A percentile compares a stretch with the other conserved stretches of the same genome.
phyloP scores from a whole-genome alignment of 2,329 filamentous ascomycete species.

The Ascocoryne sarcoides region DNA sequence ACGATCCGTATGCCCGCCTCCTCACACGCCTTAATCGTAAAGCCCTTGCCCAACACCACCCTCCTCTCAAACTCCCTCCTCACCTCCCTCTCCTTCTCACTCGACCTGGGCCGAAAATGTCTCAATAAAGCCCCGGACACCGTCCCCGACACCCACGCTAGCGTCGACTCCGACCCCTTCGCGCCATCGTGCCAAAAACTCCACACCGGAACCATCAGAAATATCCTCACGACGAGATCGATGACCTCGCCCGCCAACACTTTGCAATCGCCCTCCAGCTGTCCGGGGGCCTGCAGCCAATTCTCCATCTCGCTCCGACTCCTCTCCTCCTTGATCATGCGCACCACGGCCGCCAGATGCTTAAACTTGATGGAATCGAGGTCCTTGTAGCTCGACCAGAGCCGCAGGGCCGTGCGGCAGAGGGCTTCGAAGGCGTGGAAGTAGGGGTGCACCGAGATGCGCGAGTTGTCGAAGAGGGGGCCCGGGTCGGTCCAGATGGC shows the following conservation, averaged over 20 bases:
- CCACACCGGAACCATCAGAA: slow-evolving; percentile 9
- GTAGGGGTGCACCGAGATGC: slow-evolving; percentile 1
- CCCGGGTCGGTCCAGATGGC: slow-evolving; percentile 5
- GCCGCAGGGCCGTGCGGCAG: slow-evolving; percentile 1
- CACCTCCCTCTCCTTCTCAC: background rate
- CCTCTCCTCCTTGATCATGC: slow-evolving; percentile 4
- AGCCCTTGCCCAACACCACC: slow-evolving; percentile 4
- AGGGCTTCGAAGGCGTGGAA: slow-evolving; percentile 5
- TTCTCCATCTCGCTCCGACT: slow-evolving; percentile 6
- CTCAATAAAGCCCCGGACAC: slow-evolving; percentile 4
- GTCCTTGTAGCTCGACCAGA: slow-evolving; percentile 7
- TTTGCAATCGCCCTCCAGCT: slow-evolving; percentile 1
- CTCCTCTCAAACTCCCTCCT: background rate
- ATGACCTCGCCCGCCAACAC: slow-evolving; percentile 7
- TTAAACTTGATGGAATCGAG: background rate
- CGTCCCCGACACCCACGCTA: slow-evolving; percentile 8
- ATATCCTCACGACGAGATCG: slow-evolving; percentile 5
- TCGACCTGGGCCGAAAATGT: slow-evolving; percentile 2
- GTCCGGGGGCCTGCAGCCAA: background rate
- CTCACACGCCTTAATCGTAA: slow-evolving; percentile 2
- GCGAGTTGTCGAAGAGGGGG: slow-evolving; percentile 1
- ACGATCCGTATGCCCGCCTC: slow-evolving; percentile 5
- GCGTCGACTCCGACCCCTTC: slow-evolving; percentile 3
- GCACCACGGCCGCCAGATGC: slow-evolving; percentile 4
- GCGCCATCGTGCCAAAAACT: slow-evolving; percentile 8